Percentiles rank a stretch among this genome's conserved stretches.
These are phyloP conservation scores for Serendipita sp. DNA, from an alignment of 768 basidiomycete genomes.

Conservation along the genomic window DNA sequence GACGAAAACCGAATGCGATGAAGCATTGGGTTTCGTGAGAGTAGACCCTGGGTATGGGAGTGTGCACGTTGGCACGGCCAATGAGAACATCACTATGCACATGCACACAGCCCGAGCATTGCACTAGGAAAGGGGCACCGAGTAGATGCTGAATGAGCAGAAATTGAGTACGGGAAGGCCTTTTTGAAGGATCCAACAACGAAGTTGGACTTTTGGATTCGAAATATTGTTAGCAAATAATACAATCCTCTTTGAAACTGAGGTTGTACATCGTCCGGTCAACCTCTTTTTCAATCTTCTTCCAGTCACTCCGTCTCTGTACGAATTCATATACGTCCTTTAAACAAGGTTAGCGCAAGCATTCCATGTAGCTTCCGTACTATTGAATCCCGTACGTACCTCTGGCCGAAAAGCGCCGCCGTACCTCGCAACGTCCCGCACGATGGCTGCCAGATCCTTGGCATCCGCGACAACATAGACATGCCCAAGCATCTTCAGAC, in stretches of 20 bases:
- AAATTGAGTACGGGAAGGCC: too few relatives aligned
- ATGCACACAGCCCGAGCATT: too few relatives aligned
- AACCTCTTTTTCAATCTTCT: conserved; percentile 93
- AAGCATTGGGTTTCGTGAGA: too few relatives aligned
- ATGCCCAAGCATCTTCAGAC: conserved; percentile 94
- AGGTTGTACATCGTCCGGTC: conserved; percentile 91
- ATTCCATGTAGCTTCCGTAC: not conserved
- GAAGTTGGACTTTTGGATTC: not conserved
- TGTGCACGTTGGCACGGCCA: too few relatives aligned
- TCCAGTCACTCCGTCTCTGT: conserved; percentile 90
- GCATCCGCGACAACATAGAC: conserved; percentile 93
- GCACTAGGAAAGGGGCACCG: too few relatives aligned
- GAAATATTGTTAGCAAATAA: conserved; percentile 23
- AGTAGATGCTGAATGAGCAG: too few relatives aligned
- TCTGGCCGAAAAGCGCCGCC: conserved; percentile 91
- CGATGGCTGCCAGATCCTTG: conserved; percentile 91
- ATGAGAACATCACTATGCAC: too few relatives aligned
- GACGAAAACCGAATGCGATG: too few relatives aligned
- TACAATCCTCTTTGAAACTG: conserved; percentile 86
- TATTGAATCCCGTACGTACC: conserved; percentile 30
- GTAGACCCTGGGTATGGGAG: too few relatives aligned
- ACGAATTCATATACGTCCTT: conserved; percentile 94
- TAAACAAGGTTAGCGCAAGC: not conserved
- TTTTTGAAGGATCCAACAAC: too few relatives aligned
- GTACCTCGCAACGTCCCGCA: conserved; percentile 87